Conservation (phyloP, 2,329 filamentous ascomycete species). For the Nemania sp. region DNA sequence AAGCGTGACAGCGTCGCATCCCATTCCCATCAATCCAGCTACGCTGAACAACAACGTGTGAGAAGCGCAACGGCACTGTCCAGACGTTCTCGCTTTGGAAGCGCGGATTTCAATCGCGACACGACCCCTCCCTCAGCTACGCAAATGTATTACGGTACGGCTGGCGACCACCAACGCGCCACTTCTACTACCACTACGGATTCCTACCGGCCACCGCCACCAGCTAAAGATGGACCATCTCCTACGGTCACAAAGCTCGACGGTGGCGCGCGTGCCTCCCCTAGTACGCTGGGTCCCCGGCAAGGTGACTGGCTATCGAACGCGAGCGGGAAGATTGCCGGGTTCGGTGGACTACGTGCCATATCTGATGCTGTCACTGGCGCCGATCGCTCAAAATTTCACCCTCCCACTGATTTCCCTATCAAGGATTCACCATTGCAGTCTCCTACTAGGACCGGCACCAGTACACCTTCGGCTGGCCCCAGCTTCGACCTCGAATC, state of each 20-base stretch:
- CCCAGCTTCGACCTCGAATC: slow-evolving; percentile 81
- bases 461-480: slow-evolving; percentile 66
- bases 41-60: slow-evolving; percentile 72
- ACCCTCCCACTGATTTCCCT: slow-evolving; percentile 54
- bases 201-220: slow-evolving; percentile 54
- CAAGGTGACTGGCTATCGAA: slow-evolving; percentile 62
- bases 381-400: slow-evolving; percentile 55
- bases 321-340: slow-evolving; percentile 53
- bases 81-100: slow-evolving; percentile 77
- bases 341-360: slow-evolving; percentile 71
- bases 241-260: slow-evolving; percentile 66
- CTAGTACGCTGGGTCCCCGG: slow-evolving; percentile 47
- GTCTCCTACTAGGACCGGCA: slow-evolving; percentile 77
- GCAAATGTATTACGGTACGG: slow-evolving; percentile 70
- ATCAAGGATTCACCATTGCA: slow-evolving; percentile 56
- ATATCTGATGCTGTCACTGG: slow-evolving; percentile 76
- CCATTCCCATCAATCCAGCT: slow-evolving; percentile 74
- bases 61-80: slow-evolving; percentile 67
- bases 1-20: slow-evolving; percentile 68
- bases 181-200: slow-evolving; percentile 63
- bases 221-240: slow-evolving; percentile 56
- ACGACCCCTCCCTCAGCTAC: slow-evolving; percentile 61
- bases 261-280: slow-evolving; percentile 46
- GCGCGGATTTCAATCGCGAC: slow-evolving; percentile 73
- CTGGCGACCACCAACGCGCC: slow-evolving; percentile 58